Base-by-base conservation (phyloP, 371 early-diverging fungal genomes). In the Mortierella sp. region DNA sequence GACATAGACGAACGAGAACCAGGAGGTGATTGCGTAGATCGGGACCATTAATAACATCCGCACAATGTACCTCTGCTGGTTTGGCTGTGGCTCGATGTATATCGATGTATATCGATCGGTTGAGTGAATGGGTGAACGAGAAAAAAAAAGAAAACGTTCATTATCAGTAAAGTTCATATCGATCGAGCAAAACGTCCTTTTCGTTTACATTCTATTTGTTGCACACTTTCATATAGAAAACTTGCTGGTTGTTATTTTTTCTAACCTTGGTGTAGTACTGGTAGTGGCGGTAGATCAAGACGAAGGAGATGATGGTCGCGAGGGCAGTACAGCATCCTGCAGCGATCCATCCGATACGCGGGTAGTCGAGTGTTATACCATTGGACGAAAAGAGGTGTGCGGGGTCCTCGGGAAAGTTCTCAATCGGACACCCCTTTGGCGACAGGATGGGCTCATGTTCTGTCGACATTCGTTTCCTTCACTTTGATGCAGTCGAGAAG, bases 21-120 rank as follows among this genome's bases (percentile, higher is more conserved):
- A 91, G 24, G 93, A 92, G 37, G 90, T 86, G 64, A 93, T 80
- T 66, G 93, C 84, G 74, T 94, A 95, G 64, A 94, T 86, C 0
- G 95, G 94, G 29, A 94, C 92, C 90, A 94, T 91, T 2, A 93
- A 77, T 10, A 91, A 80, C 68, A 94, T 92, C 52, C 93, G 88
- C 40, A 92, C 89, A 31, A 93, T 89, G 55, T 90, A 89, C 9
- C 92, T 89, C 77, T 93, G 93, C 64, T 92, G 85, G 40, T 85
- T 79, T 13, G 87, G 85, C 87, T 86, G 48, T 40, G 7, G 1
- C 16, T 41, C n/a, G n/a, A n/a, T 22, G 55, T 63, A 31, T 7
- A 10, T 34, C 26, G 14, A 44, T 41, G n/a, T 41, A 8, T 7
- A 8, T 45, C 7, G 24, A 45, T 34, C 48, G 53, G 58, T 69